phyloP scores from a whole-genome alignment of 306 rosid genomes.

The Vicia faba region DNA sequence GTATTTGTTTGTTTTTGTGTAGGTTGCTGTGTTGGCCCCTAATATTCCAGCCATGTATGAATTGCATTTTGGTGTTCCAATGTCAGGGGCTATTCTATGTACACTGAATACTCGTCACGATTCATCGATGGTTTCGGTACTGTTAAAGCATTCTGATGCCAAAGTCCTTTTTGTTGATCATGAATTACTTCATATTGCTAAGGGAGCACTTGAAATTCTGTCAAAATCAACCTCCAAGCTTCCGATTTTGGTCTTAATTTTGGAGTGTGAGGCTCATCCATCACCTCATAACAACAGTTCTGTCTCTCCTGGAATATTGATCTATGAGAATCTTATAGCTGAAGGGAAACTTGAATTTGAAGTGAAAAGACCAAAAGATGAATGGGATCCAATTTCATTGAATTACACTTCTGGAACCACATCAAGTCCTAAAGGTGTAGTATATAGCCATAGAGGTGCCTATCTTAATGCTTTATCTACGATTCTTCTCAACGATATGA shows the following conservation, averaged over 20 bases:
- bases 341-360: slow-evolving; percentile 54
- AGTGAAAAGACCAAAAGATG: slow-evolving; percentile 67
- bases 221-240: slow-evolving; percentile 43
- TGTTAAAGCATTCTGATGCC: slow-evolving; percentile 73
- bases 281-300: slow-evolving; percentile 10
- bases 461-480: slow-evolving; percentile 81
- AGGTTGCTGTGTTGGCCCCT: slow-evolving; percentile 85
- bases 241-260: slow-evolving; percentile 59
- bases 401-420: slow-evolving; percentile 97
- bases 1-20: slow-evolving; percentile 36
- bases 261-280: slow-evolving; percentile 41
- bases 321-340: slow-evolving; percentile 65
- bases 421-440: slow-evolving; percentile 87
- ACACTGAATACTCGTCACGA: slow-evolving; percentile 69
- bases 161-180: slow-evolving; percentile 68
- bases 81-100: slow-evolving; percentile 87
- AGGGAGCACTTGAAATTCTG: slow-evolving; percentile 58
- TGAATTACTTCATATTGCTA: slow-evolving; percentile 56
- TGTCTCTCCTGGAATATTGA: slow-evolving; percentile 41
- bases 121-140: slow-evolving; percentile 56
- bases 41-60: slow-evolving; percentile 86
- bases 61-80: slow-evolving; percentile 84
- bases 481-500: slow-evolving; percentile 64
- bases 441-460: slow-evolving; percentile 88
- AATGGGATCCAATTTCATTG: slow-evolving; percentile 72